Base-by-base conservation (phyloP, 352 stramenopile species). In the Globisporangium recalcitrans region DNA sequence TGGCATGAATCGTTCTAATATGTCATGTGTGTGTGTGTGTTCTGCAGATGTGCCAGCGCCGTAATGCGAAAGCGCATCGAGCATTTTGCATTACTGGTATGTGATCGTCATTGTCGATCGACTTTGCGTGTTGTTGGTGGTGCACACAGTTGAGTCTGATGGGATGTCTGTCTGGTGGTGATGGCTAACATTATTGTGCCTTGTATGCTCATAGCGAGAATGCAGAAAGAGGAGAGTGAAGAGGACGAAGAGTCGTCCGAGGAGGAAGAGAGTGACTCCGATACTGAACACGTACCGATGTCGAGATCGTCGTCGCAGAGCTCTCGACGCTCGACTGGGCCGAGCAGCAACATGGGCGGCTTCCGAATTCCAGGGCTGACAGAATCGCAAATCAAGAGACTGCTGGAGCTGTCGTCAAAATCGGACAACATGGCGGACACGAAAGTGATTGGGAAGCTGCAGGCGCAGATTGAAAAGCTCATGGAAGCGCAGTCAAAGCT, bases 391-490 rank as follows among this genome's bases (percentile, higher is more conserved):
- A 74, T 93, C 58, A 79, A 87, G 68, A 80, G 77, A 46, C 68
- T 93, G 51, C 64, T 93, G 22, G 78, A 87, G 13, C 68, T 93
- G 38, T 87, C 81, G 31, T 62, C 71, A 9, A 85, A 84, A 58
- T 62, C 76, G 0, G 81, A 93, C 52, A 57, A 58, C n/a, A 73
- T 78, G 44, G 79, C 68, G 4, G 74, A 68, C 21, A 76, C 58
- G 40, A 78, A 72, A 31, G 75, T 69, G 27, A 73, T 93, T 52
- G 80, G 87, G 31, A 70, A 80, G 58, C 63, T 93, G 14, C 80
- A 95, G 71, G 56, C 73, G 42, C 85, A 95, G 64, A 88, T 95
- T 21, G 70, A 81, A 27, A 74, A 90, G 64, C 72, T 95, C 29
- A 91, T 91, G 75, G 65, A 67, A 6, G 60, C 69, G 34, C 65